These are phyloP conservation scores for Ambispora gerdemannii DNA, from an alignment of 192 early-diverging fungal genomes.

Conservation along the genomic window DNA sequence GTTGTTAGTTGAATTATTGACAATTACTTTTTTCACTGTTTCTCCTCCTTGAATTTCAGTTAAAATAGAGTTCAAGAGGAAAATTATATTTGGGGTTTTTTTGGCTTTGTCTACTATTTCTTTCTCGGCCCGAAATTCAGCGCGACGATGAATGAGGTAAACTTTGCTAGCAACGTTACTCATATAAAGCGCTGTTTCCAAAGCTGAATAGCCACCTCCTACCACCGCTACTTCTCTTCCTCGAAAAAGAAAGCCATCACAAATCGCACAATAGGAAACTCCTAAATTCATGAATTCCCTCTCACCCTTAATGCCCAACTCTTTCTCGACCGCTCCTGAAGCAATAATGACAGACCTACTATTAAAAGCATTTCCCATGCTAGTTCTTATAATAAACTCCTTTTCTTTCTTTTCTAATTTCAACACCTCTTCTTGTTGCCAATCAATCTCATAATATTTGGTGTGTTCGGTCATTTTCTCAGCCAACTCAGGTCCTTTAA, in stretches of 20 bases:
- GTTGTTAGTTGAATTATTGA: not conserved
- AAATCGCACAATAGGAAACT: conserved; percentile 24
- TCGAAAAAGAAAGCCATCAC: conserved; percentile 16
- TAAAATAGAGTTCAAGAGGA: not conserved
- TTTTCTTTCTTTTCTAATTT: conserved; percentile 5
- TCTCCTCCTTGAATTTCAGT: conserved; percentile 4
- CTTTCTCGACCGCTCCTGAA: conserved; percentile 10
- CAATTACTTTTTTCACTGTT: conserved; percentile 14
- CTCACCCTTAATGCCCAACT: conserved; percentile 6
- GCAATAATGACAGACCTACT: conserved; percentile 13
- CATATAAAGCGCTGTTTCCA: conserved; percentile 4
- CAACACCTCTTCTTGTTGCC: not conserved
- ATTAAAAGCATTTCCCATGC: not conserved
- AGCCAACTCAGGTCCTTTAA: conserved; percentile 23
- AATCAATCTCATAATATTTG: not conserved
- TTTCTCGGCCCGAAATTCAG: conserved; percentile 4
- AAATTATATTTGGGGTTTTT: conserved; percentile 9
- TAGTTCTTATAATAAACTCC: conserved; percentile 9
- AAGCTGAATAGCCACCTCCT: conserved; percentile 14
- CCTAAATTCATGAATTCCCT: conserved; percentile 5
- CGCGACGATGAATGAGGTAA: conserved; percentile 12
- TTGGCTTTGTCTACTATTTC: not conserved
- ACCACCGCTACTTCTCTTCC: conserved; percentile 7
- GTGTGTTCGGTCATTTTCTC: conserved; percentile 17
- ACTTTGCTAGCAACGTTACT: conserved; percentile 4